phyloP scores from a whole-genome alignment of 371 early-diverging fungal genomes.

The Entomophthora muscae region DNA sequence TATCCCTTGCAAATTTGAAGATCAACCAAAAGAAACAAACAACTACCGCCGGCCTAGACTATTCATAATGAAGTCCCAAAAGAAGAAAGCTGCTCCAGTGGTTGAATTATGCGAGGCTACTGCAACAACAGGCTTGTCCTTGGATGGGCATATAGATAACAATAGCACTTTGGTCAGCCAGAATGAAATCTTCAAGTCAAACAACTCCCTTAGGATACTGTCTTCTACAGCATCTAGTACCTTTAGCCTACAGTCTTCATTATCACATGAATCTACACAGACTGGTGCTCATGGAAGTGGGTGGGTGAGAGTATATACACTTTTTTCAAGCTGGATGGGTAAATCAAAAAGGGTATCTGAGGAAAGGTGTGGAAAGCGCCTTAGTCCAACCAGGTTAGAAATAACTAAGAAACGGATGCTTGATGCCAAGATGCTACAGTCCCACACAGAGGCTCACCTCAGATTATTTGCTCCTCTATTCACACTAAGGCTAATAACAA shows the following conservation, averaged over 20 bases:
- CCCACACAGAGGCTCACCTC: not conserved
- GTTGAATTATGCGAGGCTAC: not conserved
- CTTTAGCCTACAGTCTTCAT: not conserved
- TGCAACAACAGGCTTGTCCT: not conserved
- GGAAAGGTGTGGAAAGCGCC: not conserved
- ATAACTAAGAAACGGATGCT: not conserved
- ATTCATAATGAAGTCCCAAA: not conserved
- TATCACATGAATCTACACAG: not conserved
- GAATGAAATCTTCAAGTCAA: not conserved
- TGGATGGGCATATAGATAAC: not conserved
- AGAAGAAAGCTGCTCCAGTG: not conserved
- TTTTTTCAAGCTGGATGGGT: not conserved
- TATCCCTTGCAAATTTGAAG: too few species aligned
- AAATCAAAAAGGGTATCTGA: not conserved
- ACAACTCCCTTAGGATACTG: not conserved
- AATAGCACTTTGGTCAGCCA: not conserved
- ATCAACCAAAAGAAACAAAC: too few species aligned
- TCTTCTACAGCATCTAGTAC: not conserved
- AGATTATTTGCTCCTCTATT: slow-evolving; percentile 1
- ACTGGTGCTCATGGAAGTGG: not conserved
- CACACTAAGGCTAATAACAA: not conserved
- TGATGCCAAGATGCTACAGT: not conserved
- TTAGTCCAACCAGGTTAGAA: not conserved
- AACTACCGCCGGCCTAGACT: not conserved
- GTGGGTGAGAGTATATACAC: not conserved